Evolutionary conservation across 371 early-diverging fungal species (phyloP), one percentile per base, ranked within the genome.

Genomic region (Syncephalastrum contaminatum): DNA sequence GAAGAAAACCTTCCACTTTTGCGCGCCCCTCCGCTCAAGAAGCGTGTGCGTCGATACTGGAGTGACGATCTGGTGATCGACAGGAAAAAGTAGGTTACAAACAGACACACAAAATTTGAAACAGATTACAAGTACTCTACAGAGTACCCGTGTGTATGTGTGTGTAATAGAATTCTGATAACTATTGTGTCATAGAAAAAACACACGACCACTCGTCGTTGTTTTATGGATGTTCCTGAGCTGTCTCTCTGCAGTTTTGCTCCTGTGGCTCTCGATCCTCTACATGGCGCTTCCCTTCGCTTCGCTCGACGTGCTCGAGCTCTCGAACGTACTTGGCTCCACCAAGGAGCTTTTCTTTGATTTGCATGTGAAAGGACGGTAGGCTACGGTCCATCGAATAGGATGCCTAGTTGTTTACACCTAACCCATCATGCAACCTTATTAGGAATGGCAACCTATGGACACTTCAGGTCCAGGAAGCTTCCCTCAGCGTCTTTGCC

Each of bases 311-410:
- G 71, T 67, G 5, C 56, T 70, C 16, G 64, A 62, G 1, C 70
- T 87, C 16, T 63, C 76, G 10, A 84, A 85, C 62, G 82, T 87
- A 0, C 62, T 87, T 48, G 85, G 85, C 19, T 75, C 83, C 12
- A 70, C 82, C 39, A 83, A 79, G 51, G 78, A 81, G 61, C 66
- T 83, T 14, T 67, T 84, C 43, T 83, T 84, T 48, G 81, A 80
- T 49, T 53, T 83, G 51, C 77, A 81, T 58, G 64, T 83, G 16
- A 60, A 62, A 51, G 74, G 62, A 55, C 61, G 51, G 65, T 64
- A 48, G 58, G 47, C 36, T 30, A 30, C 36, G 12, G 10, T 30
- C 10, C 36, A 30, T 15, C 40, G 43, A 25, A 20, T 18, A 24
- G 10, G 43, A 22, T 4, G 18, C 22, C 24, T 4, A 42, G n/a